Conservation (phyloP, 2,329 filamentous ascomycete species). For the Trichophyton schoenleinii region DNA sequence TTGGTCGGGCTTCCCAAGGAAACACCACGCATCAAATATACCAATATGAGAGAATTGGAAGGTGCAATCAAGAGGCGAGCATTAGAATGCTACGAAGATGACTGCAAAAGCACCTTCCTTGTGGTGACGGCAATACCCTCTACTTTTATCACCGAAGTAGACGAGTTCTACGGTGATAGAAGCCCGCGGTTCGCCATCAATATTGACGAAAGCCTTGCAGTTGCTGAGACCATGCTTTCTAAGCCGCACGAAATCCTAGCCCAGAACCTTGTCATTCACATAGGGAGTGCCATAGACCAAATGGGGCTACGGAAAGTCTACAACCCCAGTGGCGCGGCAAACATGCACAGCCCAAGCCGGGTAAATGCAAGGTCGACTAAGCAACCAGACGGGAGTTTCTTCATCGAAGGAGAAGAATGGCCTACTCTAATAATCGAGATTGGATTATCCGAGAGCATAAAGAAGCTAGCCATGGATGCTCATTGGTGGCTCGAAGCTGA, state of each 20-base stretch:
- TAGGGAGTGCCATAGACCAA: background rate
- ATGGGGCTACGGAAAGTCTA: background rate
- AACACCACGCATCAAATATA: too few species aligned
- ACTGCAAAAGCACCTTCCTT: too few species aligned
- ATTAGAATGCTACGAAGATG: too few species aligned
- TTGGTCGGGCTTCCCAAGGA: too few species aligned
- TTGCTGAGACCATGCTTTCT: background rate
- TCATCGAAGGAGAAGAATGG: background rate
- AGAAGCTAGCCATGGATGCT: conserved; percentile 8
- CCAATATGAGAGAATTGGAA: too few species aligned
- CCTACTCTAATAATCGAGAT: conserved; percentile 4
- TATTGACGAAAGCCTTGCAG: background rate
- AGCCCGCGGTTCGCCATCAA: background rate
- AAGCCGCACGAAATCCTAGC: background rate
- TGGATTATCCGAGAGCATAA: background rate
- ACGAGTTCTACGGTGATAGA: background rate
- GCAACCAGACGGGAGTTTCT: background rate
- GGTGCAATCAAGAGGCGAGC: too few species aligned
- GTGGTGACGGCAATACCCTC: background rate
- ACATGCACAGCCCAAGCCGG: background rate
- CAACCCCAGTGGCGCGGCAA: background rate
- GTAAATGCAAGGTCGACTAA: background rate
- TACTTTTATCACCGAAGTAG: background rate
- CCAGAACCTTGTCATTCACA: background rate
- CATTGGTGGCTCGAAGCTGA: conserved; percentile 8